Conservation (phyloP, 2,329 filamentous ascomycete genomes). For the Colletotrichum viniferum region DNA sequence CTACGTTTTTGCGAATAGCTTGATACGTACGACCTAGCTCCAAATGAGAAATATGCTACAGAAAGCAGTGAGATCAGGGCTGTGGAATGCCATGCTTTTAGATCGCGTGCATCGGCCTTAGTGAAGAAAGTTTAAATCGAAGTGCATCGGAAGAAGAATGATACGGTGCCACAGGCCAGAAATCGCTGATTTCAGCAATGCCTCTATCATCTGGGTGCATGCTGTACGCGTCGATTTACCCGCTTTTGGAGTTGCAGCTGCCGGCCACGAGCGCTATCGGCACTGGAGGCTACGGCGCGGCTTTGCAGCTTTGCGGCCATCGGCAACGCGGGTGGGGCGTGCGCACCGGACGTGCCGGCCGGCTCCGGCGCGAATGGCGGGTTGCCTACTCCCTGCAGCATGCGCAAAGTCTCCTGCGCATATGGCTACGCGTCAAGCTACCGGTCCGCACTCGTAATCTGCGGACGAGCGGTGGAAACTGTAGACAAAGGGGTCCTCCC, state of each 20-base stretch:
- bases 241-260: neutral
- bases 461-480: neutral
- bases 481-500: neutral
- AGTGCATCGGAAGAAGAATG: neutral
- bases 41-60: neutral
- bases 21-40: neutral
- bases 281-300: neutral
- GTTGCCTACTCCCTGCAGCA: neutral
- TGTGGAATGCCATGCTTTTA: neutral
- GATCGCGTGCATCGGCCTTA: neutral
- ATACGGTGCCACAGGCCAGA: neutral
- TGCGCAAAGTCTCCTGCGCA: neutral
- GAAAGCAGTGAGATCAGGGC: neutral
- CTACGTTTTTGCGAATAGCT: neutral
- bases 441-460: neutral
- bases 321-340: neutral
- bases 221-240: neutral
- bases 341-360: neutral
- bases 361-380: neutral
- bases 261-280: neutral
- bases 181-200: neutral
- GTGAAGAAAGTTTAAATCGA: neutral
- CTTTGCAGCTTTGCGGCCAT: neutral
- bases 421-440: neutral
- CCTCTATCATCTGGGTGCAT: neutral